Evolutionary conservation across 208 protist genomes (phyloP).

Genomic region (Leishmania major): DNA sequence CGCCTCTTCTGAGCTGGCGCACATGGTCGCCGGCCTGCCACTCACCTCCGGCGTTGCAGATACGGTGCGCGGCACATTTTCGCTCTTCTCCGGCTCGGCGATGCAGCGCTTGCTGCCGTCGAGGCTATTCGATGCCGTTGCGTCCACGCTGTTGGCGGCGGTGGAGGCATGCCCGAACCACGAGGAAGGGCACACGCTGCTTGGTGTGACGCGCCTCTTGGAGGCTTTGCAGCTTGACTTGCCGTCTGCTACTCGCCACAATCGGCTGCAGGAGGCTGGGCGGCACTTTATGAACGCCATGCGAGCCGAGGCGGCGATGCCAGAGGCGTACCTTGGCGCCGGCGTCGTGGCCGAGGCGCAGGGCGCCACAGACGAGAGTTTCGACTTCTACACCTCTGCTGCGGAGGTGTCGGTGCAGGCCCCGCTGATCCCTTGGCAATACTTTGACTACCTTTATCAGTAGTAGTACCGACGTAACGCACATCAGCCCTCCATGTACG

Average conservation of each 20-base stretch:
- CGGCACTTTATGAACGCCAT: conserved; percentile 59
- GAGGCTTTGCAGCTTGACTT: conserved; percentile 48
- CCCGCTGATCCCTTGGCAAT: conserved; percentile 64
- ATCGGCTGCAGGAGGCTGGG: conserved; percentile 53
- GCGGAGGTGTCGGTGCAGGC: conserved; percentile 48
- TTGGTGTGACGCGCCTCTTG: conserved; percentile 55
- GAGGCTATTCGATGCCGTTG: conserved; percentile 34
- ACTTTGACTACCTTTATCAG: conserved; percentile 66
- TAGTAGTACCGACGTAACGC: neutral
- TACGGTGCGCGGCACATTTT: neutral
- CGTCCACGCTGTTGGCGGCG: conserved; percentile 42
- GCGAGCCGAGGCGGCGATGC: conserved; percentile 30
- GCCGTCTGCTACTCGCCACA: conserved; percentile 29
- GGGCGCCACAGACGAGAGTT: conserved; percentile 49
- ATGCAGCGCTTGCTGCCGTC: conserved; percentile 16
- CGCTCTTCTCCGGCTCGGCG: neutral
- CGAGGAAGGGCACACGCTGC: conserved; percentile 55
- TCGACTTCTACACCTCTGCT: conserved; percentile 67
- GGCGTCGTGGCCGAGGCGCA: conserved; percentile 69
- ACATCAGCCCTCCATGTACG: too few relatives aligned
- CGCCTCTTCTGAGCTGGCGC: neutral
- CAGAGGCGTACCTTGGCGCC: conserved; percentile 58
- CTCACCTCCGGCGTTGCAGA: conserved; percentile 12
- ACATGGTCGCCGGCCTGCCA: conserved; percentile 11
- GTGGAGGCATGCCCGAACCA: conserved; percentile 49